phyloP scores from a whole-genome alignment of 805 yeast genomes.

The Lipomyces spencermartinsiae region DNA sequence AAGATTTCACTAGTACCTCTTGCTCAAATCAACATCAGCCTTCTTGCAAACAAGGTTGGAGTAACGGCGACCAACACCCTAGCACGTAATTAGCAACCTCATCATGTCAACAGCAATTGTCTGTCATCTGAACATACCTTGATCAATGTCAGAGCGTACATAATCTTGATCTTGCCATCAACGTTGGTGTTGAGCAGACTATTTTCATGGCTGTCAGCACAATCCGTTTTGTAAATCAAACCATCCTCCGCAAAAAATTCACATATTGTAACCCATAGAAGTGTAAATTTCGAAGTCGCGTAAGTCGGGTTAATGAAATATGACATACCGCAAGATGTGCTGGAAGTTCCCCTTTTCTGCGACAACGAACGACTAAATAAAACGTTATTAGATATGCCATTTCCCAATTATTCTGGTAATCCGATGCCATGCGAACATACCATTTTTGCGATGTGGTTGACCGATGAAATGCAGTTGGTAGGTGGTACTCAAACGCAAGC shows the following conservation, averaged over 20 bases:
- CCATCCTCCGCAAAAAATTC: neutral
- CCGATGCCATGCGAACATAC: neutral
- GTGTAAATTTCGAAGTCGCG: neutral
- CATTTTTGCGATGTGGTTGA: constrained; percentile 19
- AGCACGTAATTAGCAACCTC: constrained; percentile 40
- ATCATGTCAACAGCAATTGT: neutral
- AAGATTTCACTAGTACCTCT: constrained; percentile 59
- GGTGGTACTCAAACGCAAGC: neutral
- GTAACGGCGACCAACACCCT: constrained; percentile 99
- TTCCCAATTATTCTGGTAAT: neutral
- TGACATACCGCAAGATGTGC: constrained; percentile 98
- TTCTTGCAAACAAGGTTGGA: constrained; percentile 99
- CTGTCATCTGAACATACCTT: constrained; percentile 19
- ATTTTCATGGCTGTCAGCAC: constrained; percentile 39
- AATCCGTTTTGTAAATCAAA: neutral
- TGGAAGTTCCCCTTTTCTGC: constrained; percentile 99
- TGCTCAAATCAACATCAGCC: constrained; percentile 98
- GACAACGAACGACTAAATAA: constrained; percentile 88
- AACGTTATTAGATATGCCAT: neutral
- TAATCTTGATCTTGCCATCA: constrained; percentile 99
- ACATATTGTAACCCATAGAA: neutral
- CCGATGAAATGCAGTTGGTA: neutral
- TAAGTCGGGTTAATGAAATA: neutral
- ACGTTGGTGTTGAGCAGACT: constrained; percentile 99
- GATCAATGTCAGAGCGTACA: constrained; percentile 99